Conservation (phyloP, 768 basidiomycete species). For the Auriscalpium microsporum region DNA sequence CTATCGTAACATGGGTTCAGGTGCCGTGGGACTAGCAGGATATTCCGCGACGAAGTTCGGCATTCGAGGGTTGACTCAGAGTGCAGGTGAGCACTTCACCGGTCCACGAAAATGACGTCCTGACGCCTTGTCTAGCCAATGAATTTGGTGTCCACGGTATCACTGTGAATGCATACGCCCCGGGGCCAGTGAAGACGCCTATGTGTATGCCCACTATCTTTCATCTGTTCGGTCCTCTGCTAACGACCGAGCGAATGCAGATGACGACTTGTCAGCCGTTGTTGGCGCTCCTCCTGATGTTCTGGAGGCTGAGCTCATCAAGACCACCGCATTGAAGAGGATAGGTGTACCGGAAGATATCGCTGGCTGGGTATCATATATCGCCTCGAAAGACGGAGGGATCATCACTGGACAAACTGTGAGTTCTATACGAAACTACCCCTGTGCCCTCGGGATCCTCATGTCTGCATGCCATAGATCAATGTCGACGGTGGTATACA, state of each 20-base stretch:
- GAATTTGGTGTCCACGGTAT: constrained; percentile 12
- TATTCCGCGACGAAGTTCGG: constrained; percentile 17
- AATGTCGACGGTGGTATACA: too few relatives aligned
- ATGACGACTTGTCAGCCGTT: too few relatives aligned
- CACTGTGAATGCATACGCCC: constrained; percentile 19
- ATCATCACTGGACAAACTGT: neutral
- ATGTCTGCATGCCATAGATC: too few relatives aligned
- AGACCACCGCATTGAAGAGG: too few relatives aligned
- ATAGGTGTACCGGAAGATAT: neutral
- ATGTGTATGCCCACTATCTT: constrained; percentile 7
- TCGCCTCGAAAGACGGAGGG: neutral
- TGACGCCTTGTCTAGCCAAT: constrained; percentile 3
- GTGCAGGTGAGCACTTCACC: constrained; percentile 3
- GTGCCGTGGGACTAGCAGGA: neutral
- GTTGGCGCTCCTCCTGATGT: too few relatives aligned
- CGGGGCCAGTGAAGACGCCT: constrained; percentile 11
- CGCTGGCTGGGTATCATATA: neutral
- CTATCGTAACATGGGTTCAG: neutral
- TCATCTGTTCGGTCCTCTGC: neutral
- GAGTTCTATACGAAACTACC: too few relatives aligned
- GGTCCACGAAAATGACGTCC: neutral
- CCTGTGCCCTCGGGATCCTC: too few relatives aligned
- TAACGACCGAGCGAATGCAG: neutral
- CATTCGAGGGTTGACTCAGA: constrained; percentile 16
- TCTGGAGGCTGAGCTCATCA: too few relatives aligned